Conservation (phyloP, 805 yeast species). For the Jamesozyma hellenica region DNA sequence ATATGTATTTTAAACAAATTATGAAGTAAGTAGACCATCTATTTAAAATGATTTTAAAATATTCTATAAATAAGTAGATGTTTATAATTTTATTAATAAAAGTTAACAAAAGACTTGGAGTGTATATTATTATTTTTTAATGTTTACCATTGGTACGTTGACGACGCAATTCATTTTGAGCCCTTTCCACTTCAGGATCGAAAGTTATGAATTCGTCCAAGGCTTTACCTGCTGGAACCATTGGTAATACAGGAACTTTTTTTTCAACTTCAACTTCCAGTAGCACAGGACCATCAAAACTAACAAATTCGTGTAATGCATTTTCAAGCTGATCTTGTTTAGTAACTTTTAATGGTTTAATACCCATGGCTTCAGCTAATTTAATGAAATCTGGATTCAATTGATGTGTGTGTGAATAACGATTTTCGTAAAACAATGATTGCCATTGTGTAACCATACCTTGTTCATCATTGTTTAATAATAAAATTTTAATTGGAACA, state of each 20-base stretch:
- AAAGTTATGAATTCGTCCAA: constrained; percentile 84
- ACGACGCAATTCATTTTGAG: constrained; percentile 55
- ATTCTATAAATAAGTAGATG: too few species aligned
- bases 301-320: constrained; percentile 60
- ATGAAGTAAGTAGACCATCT: too few species aligned
- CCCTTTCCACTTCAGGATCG: constrained; percentile 71
- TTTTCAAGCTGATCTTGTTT: constrained; percentile 55
- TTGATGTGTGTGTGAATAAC: constrained; percentile 98
- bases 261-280: constrained; percentile 84
- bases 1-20: too few species aligned
- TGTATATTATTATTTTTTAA: constrained; percentile 22
- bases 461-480: constrained; percentile 95
- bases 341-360: constrained; percentile 67
- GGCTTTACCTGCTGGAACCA: constrained; percentile 95
- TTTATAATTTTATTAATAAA: too few species aligned
- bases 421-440: constrained; percentile 89
- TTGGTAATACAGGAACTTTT: constrained; percentile 90
- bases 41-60: too few species aligned
- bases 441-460: constrained; percentile 99
- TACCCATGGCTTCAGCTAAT: constrained; percentile 89
- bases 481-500: constrained; percentile 81
- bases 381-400: constrained; percentile 86
- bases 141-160: constrained; percentile 68
- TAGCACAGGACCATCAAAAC: constrained; percentile 73
- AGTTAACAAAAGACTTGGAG: too few species aligned